Percentiles rank a stretch among this genome's conserved stretches.
Conservation (phyloP, 2,329 filamentous ascomycete genomes). For the Fusarium paranaense region DNA sequence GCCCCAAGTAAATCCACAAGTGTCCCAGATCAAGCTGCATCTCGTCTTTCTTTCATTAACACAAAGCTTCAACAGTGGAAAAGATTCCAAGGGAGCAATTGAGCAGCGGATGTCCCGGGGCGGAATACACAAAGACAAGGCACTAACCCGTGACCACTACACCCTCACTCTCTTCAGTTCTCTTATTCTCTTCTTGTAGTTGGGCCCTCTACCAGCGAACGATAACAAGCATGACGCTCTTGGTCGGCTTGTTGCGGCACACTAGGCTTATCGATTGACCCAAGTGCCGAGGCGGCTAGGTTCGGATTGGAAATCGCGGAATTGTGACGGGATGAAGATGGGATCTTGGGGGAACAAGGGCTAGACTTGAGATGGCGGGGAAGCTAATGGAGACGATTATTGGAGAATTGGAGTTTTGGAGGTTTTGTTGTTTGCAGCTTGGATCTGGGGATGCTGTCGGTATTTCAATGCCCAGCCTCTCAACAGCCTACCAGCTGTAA, state of each 20-base stretch:
- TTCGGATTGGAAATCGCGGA: constrained; percentile 48
- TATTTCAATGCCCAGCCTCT: not conserved
- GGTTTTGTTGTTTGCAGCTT: not conserved
- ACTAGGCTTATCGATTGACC: constrained; percentile 37
- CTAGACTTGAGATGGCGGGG: constrained; percentile 19
- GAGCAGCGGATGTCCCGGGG: constrained; percentile 15
- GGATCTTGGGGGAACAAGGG: constrained; percentile 30
- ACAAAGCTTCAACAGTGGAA: not conserved
- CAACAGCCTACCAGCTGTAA: not conserved
- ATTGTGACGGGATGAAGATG: constrained; percentile 30
- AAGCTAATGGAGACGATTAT: constrained; percentile 16
- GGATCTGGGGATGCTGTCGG: not conserved
- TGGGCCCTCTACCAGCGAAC: constrained; percentile 21
- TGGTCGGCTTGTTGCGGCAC: constrained; percentile 46
- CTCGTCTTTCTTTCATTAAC: constrained; percentile 16
- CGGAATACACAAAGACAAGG: not conserved
- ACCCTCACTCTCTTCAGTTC: constrained; percentile 10
- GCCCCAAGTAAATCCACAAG: constrained; percentile 54
- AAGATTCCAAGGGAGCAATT: not conserved
- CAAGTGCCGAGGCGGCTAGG: constrained; percentile 41
- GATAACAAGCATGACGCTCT: constrained; percentile 28
- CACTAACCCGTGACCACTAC: constrained; percentile 30
- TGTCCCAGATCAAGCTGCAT: constrained; percentile 50
- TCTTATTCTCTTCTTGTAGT: constrained; percentile 21
- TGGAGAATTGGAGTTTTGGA: constrained; percentile 21